phyloP scores from a whole-genome alignment of 2,329 filamentous ascomycete species.

The Diplodia seriata region DNA sequence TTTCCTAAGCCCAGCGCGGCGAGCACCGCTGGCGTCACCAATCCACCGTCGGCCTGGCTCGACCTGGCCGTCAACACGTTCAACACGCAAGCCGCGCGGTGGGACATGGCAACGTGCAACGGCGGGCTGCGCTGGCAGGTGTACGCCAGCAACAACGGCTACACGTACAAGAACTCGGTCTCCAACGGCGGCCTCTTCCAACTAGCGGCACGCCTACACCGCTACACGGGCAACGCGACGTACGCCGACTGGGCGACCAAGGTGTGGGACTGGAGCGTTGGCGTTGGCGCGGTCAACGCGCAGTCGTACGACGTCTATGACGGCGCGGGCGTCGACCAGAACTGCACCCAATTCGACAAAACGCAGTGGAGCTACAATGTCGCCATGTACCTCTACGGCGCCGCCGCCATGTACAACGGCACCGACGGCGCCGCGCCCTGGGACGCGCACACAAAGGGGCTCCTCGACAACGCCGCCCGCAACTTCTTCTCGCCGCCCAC shows the following conservation, averaged over 20 bases:
- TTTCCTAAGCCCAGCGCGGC: conserved; percentile 49
- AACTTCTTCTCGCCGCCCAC: conserved; percentile 62
- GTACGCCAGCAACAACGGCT: conserved; percentile 76
- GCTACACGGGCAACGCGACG: conserved; percentile 79
- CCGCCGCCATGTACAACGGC: conserved; percentile 56
- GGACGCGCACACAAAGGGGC: conserved; percentile 61
- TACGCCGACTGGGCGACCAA: conserved; percentile 78
- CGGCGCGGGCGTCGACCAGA: conserved; percentile 51
- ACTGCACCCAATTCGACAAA: conserved; percentile 52
- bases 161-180: conserved; percentile 64
- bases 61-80: conserved; percentile 79
- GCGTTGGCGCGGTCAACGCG: conserved; percentile 62
- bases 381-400: conserved; percentile 55
- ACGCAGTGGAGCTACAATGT: conserved; percentile 58
- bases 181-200: conserved; percentile 66
- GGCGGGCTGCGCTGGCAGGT: conserved; percentile 89
- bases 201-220: conserved; percentile 70
- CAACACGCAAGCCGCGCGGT: conserved; percentile 75
- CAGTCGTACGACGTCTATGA: conserved; percentile 52
- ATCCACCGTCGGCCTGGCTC: conserved; percentile 71
- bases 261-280: conserved; percentile 63
- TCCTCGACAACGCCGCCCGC: conserved; percentile 60
- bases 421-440: conserved; percentile 65
- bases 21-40: conserved; percentile 31
- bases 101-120: conserved; percentile 70